Evolutionary conservation across 2,329 filamentous ascomycete species (phyloP).

Genomic region (Periconia sp.): DNA sequence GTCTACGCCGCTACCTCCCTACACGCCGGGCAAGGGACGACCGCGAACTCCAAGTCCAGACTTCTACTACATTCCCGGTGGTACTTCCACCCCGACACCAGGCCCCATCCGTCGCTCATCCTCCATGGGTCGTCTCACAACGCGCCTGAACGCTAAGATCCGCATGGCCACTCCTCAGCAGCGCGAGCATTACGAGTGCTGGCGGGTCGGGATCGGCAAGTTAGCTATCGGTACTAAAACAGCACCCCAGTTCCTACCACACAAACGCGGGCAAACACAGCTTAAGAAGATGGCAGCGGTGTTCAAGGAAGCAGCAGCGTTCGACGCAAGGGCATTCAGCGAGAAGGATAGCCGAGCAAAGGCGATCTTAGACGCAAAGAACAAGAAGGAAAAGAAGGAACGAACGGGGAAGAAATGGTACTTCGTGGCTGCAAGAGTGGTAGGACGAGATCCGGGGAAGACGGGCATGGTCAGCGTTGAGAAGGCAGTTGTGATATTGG

Average conservation of each 20-base stretch:
- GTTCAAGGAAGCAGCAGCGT: conserved; percentile 13
- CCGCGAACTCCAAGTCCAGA: conserved; percentile 12
- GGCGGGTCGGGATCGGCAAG: conserved; percentile 11
- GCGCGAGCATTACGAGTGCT: conserved; percentile 18
- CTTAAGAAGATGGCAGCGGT: conserved; percentile 17
- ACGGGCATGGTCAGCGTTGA: conserved; percentile 18
- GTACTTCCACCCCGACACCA: background rate
- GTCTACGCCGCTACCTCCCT: background rate
- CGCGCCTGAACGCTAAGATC: conserved; percentile 6
- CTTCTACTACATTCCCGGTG: conserved; percentile 8
- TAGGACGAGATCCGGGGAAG: conserved; percentile 13
- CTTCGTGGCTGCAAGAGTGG: conserved; percentile 13
- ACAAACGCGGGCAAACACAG: conserved; percentile 19
- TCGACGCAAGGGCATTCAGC: conserved; percentile 3
- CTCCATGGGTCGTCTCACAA: conserved; percentile 14
- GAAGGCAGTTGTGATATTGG: conserved; percentile 19
- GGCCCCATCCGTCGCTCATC: conserved; percentile 13
- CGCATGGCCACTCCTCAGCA: background rate
- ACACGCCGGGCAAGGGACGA: background rate
- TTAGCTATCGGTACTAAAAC: conserved; percentile 12
- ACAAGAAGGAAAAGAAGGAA: conserved; percentile 9
- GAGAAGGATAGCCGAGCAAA: conserved; percentile 16
- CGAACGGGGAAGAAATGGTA: conserved; percentile 14
- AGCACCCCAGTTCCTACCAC: conserved; percentile 6
- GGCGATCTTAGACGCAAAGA: conserved; percentile 17